Evolutionary conservation across 495 filamentous ascomycete genomes (phyloP), one percentile per base, ranked within the genome.

Genomic region (Glonium stellatum): DNA sequence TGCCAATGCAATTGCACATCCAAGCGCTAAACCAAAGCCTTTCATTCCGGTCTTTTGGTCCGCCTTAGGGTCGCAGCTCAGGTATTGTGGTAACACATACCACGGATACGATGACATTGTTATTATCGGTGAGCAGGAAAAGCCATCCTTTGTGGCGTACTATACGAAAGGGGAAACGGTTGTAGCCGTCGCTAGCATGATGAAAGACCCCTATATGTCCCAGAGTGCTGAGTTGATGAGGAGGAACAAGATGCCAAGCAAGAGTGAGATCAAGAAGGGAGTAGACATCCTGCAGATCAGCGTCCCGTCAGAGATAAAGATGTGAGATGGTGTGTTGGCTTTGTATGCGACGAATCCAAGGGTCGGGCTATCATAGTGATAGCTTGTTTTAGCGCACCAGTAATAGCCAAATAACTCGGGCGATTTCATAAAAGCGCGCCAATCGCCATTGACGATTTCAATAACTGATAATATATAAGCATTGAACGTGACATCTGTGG

Each of bases 1-100:
- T 5, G 93, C 89, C 4, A 73, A 76, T 56, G 79, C 87, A 60
- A 96, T 98, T 58, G 77, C 81, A 37, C 80, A 85, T 59, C 80
- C 84, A 31, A 70, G 74, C 63, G 65, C 79, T 12, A 76, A 74
- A 65, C 79, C 86, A 0, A 85, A 89, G 60, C 75, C 78, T 1
- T 98, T 97, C 75, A 89, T 90, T 23, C 93, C 93, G 0, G 80
- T 98, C 34, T 98, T 98, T 78, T 98, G 93, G 93, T 92, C 88
- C 10, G 95, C 93, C 1, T 74, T 97, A 10, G 92, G 90, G 13
- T 77, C 83, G 1, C 93, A 98, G 75, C 70, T 98, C 61, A 81
- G 93, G 22, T 98, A 98, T 74, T 93, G 89, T 67, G 93, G 93
- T 1, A 91, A 89, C 73, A 89, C 92, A 0, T 63, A 76, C 2